Conservation (phyloP, 768 basidiomycete genomes). For the Psilocybe subaeruginosa region DNA sequence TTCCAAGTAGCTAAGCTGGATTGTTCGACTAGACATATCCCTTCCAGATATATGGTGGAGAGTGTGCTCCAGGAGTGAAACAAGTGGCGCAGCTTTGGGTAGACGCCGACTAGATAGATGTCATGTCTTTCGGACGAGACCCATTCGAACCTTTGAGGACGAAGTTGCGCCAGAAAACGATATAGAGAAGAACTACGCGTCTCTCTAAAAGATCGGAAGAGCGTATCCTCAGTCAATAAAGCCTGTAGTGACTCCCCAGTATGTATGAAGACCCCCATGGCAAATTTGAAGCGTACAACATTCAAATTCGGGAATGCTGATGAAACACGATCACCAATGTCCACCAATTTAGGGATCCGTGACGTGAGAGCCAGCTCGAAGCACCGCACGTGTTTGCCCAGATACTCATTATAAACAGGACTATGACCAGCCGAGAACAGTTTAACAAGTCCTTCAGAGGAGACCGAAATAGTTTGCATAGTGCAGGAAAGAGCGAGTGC, state of each 20-base stretch:
- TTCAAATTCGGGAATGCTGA: conserved; percentile 15
- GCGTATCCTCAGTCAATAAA: conserved; percentile 12
- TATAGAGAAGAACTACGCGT: conserved; percentile 11
- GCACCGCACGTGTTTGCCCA: conserved; percentile 16
- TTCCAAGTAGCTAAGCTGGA: conserved; percentile 6
- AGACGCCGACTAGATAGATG: conserved; percentile 11
- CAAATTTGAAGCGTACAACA: conserved; percentile 21
- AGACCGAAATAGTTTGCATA: conserved; percentile 18
- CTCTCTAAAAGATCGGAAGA: conserved; percentile 7
- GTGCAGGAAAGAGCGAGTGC: conserved; percentile 16
- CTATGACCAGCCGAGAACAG: conserved; percentile 15
- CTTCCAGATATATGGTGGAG: conserved; percentile 18
- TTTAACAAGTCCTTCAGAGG: conserved; percentile 8
- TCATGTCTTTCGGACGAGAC: conserved; percentile 2
- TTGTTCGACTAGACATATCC: conserved; percentile 19
- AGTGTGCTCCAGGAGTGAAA: conserved; percentile 18
- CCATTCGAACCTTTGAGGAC: conserved; percentile 23
- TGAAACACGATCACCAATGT: conserved; percentile 1
- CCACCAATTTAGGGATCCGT: conserved; percentile 10
- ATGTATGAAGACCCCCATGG: conserved; percentile 11
- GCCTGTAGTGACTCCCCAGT: conserved; percentile 3
- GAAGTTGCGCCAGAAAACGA: conserved; percentile 18
- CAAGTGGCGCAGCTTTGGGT: conserved; percentile 10
- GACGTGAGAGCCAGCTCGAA: conserved; percentile 18
- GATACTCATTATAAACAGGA: conserved; percentile 16